Evolutionary conservation across 192 early-diverging fungal genomes (phyloP).

Genomic region (Coemansia sp.): DNA sequence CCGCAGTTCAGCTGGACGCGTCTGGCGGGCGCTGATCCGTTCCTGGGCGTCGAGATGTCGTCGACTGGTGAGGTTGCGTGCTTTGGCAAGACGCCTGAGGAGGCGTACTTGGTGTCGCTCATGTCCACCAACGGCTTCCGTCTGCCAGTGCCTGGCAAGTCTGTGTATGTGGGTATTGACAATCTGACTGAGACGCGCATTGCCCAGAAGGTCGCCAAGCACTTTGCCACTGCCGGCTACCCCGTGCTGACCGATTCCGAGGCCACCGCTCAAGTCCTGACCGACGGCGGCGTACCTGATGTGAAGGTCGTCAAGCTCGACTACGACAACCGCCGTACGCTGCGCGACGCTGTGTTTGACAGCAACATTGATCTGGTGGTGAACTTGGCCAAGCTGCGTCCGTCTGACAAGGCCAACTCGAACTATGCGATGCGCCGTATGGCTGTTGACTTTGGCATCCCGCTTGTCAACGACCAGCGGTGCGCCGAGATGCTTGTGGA

Average conservation of each 20-base stretch:
- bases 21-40: constrained; percentile 90
- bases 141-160: constrained; percentile 65
- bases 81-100: constrained; percentile 87
- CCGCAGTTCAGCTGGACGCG: constrained; percentile 97
- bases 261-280: constrained; percentile 57
- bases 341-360: constrained; percentile 59
- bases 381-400: constrained; percentile 67
- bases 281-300: constrained; percentile 30
- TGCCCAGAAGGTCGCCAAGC: constrained; percentile 66
- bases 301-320: constrained; percentile 54
- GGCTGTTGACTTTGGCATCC: constrained; percentile 95
- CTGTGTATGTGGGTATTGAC: constrained; percentile 73
- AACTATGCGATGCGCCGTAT: constrained; percentile 87
- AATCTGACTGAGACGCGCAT: constrained; percentile 70
- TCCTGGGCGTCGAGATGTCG: constrained; percentile 98
- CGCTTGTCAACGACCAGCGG: constrained; percentile 92
- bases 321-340: constrained; percentile 55
- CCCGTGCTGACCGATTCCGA: constrained; percentile 68
- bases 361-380: constrained; percentile 72
- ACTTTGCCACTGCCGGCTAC: constrained; percentile 61
- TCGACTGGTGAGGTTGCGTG: constrained; percentile 98
- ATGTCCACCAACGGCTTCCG: constrained; percentile 90
- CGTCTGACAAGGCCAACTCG: constrained; percentile 57
- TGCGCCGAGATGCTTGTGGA: constrained; percentile 93
- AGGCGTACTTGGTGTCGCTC: constrained; percentile 81